A percentile compares a stretch with the other conserved stretches of the same genome.
phyloP scores from a whole-genome alignment of 345 rosid species.

The Acer negundo region DNA sequence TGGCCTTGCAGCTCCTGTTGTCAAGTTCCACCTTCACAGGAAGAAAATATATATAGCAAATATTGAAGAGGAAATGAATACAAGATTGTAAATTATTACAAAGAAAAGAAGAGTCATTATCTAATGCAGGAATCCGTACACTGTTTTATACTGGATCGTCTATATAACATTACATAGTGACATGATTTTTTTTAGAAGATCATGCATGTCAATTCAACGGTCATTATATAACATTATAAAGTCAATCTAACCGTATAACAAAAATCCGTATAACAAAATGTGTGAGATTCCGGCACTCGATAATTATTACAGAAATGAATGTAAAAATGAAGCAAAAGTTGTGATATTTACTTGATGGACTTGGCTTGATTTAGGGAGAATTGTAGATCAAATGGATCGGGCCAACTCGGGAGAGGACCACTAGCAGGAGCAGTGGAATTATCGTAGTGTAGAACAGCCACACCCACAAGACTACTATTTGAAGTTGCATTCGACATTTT shows the following conservation, averaged over 20 bases:
- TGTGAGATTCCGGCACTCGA: too few species aligned
- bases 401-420: constrained; percentile 34
- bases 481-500: constrained; percentile 23
- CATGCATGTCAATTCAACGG: too few species aligned
- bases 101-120: too few species aligned
- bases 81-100: neutral
- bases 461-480: constrained; percentile 17
- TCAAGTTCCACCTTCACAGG: constrained; percentile 47
- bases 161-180: too few species aligned
- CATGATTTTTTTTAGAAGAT: too few species aligned
- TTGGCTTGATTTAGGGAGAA: constrained; percentile 42
- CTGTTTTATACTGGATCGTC: too few species aligned
- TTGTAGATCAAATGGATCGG: constrained; percentile 38
- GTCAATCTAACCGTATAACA: too few species aligned
- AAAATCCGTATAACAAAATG: too few species aligned
- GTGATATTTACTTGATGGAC: constrained; percentile 35
- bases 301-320: too few species aligned
- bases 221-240: too few species aligned
- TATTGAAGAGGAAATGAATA: neutral
- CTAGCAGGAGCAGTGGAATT: constrained; percentile 25
- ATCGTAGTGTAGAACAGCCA: constrained; percentile 36
- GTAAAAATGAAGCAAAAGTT: neutral
- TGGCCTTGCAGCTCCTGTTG: constrained; percentile 62
- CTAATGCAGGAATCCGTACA: too few species aligned
- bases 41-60: neutral